Percentiles rank a stretch among this genome's conserved stretches.
These are phyloP conservation scores for Aristolochia californica DNA, from an alignment of 164 flowering plant genomes.

Conservation along the genomic window DNA sequence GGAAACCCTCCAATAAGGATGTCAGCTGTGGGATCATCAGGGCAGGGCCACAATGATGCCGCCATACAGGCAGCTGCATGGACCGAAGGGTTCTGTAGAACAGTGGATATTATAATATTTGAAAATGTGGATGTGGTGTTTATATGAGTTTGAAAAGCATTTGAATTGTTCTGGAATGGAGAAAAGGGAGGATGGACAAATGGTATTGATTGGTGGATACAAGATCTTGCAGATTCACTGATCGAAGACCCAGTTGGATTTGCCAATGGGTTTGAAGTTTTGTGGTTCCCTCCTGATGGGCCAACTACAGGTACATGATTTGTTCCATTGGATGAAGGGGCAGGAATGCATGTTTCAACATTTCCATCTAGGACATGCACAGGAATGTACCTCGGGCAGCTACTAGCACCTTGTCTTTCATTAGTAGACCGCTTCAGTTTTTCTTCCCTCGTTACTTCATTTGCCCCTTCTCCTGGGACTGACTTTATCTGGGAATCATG, in stretches of 20 bases:
- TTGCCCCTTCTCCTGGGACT: slow-evolving; percentile 12
- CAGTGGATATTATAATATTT: slow-evolving; percentile 47
- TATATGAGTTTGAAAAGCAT: slow-evolving; percentile 35
- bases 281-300: slow-evolving; percentile 23
- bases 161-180: slow-evolving; percentile 32
- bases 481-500: slow-evolving; percentile 15
- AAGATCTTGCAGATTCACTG: slow-evolving; percentile 31
- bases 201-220: slow-evolving; percentile 35
- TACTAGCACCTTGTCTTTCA: slow-evolving; percentile 33
- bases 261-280: slow-evolving; percentile 15
- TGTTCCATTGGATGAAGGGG: slow-evolving; percentile 19
- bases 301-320: slow-evolving; percentile 28
- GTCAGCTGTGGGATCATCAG: slow-evolving; percentile 32
- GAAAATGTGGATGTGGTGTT: slow-evolving; percentile 54
- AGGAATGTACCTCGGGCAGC: slow-evolving; percentile 58
- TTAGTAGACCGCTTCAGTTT: slow-evolving; percentile 13
- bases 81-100: slow-evolving; percentile 77
- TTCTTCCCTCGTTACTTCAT: slow-evolving; percentile 19
- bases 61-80: slow-evolving; percentile 87
- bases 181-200: slow-evolving; percentile 38
- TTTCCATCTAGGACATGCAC: slow-evolving; percentile 55
- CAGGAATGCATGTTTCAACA: slow-evolving; percentile 22
- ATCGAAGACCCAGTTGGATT: slow-evolving; percentile 34
- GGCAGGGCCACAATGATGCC: slow-evolving; percentile 50
- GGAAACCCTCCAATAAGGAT: slow-evolving; percentile 27